Evolutionary conservation across 2,329 filamentous ascomycete genomes (phyloP), one percentile per base, ranked within the genome.

Genomic region (Talaromyces atroroseus): DNA sequence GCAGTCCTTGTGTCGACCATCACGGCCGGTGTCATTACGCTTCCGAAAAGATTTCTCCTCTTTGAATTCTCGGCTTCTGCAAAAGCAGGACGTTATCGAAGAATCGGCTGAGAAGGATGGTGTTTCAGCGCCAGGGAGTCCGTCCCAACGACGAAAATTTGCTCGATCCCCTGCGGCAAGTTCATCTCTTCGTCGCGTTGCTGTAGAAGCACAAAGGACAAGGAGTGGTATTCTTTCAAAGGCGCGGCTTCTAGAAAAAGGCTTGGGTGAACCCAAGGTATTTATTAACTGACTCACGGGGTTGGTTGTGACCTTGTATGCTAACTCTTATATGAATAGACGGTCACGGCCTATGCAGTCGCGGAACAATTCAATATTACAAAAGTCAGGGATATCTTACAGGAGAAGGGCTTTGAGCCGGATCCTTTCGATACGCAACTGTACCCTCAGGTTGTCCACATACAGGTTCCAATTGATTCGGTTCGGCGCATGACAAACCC

Each of bases 151-250:
- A 65, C 76, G 78, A 56, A 80, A 82, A 61, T 69, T 72, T 6
- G 66, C 70, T n/a, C 73, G 81, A 59, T 74, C 75, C 23, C 76
- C 80, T 3, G 77, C 79, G 23, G 76, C 83, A 46, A 88, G 90
- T 62, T 88, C 86, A 60, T 94, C 90, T 1, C 78, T 96, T 32
- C 85, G 92, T 55, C 83, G 91, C 58, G 90, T 95, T 12, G 90
- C 92, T 32, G 88, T 90, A 18, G 90, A 94, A 65, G 91, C 92
- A 18, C 90, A 96, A 73, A 76, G 74, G 62, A 82, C 76, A 58
- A 79, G 75, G 62, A 77, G 78, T 64, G 76, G 76, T 1, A 75
- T 82, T 61, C 73, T 85, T 60, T 64, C 71, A 52, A 78, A 77
- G 64, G 72, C 76, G 46, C 65, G 68, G 50, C 63, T 71, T 12